Percentiles rank a stretch among this genome's conserved stretches.
Conservation (phyloP, 495 filamentous ascomycete genomes). For the Penicillium silybi region DNA sequence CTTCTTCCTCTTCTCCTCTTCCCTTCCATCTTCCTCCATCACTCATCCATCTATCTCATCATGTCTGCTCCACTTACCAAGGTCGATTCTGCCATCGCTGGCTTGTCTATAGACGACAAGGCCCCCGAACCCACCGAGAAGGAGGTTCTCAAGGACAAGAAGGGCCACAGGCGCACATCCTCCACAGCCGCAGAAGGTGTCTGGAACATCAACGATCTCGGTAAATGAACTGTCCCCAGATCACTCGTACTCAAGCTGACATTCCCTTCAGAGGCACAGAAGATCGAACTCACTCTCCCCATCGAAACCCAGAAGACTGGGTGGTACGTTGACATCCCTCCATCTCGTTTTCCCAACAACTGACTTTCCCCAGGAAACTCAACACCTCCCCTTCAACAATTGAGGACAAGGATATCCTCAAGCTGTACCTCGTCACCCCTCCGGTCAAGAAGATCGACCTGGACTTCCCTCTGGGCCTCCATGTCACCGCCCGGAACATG, state of each 20-base stretch:
- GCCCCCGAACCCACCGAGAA: conserved; percentile 28
- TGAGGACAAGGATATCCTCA: conserved; percentile 77
- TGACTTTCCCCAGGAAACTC: conserved; percentile 62
- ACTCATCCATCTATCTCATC: conserved; percentile 25
- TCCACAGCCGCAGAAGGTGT: conserved; percentile 61
- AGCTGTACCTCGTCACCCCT: conserved; percentile 72
- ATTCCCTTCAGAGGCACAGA: conserved; percentile 61
- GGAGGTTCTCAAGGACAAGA: conserved; percentile 48
- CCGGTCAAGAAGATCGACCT: conserved; percentile 92
- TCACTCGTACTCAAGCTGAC: not conserved
- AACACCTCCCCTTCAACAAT: conserved; percentile 75
- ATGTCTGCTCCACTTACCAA: conserved; percentile 73
- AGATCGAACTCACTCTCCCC: conserved; percentile 71
- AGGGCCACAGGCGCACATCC: conserved; percentile 59
- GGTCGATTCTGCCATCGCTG: conserved; percentile 83
- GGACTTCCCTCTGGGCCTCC: conserved; percentile 79
- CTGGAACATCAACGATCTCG: conserved; percentile 79
- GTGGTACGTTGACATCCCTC: conserved; percentile 58
- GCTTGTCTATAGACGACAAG: conserved; percentile 64
- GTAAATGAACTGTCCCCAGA: conserved; percentile 44
- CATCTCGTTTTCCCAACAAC: conserved; percentile 1
- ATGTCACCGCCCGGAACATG: conserved; percentile 82
- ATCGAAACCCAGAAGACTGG: conserved; percentile 85
- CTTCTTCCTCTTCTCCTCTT: conserved; percentile 17
- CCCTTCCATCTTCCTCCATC: conserved; percentile 19